Percentiles rank a stretch among this genome's conserved stretches.
Conservation (phyloP, 1,139 yeast genomes). For the Hemisphaericaspora subhashii region DNA sequence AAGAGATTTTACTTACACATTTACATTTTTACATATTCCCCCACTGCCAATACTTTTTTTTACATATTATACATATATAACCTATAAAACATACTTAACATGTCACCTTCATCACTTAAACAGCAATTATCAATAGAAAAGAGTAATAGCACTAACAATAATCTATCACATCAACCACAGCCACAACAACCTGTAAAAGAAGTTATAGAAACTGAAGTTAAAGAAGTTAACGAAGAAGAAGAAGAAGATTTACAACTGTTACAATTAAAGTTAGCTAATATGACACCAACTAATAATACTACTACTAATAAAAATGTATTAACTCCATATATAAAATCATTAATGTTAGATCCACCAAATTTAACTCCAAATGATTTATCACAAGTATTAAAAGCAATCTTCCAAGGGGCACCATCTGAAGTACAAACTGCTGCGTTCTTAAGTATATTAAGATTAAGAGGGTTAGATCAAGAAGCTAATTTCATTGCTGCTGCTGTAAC, state of each 20-base stretch:
- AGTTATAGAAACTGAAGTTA: too few species aligned
- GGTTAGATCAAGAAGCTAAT: slow-evolving; percentile 79
- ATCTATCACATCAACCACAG: too few species aligned
- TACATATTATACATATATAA: too few species aligned
- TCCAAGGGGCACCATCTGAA: slow-evolving; percentile 61
- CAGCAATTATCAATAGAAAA: too few species aligned
- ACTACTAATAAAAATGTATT: slow-evolving; percentile 31
- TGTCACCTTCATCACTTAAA: too few species aligned
- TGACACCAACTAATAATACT: slow-evolving; percentile 1
- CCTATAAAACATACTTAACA: too few species aligned
- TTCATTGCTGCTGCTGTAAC: slow-evolving; percentile 84
- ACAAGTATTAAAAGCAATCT: slow-evolving; percentile 58
- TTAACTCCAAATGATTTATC: slow-evolving; percentile 62
- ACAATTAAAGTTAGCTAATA: slow-evolving; percentile 2
- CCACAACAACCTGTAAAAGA: too few species aligned
- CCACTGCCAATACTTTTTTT: too few species aligned
- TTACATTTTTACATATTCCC: too few species aligned
- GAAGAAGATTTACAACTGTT: slow-evolving; percentile 3
- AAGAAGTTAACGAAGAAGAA: too few species aligned
- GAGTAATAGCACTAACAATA: too few species aligned
- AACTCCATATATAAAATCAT: slow-evolving; percentile 64
- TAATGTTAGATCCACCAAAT: slow-evolving; percentile 57
- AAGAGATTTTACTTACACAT: too few species aligned
- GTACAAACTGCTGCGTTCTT: slow-evolving; percentile 78
- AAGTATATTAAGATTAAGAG: slow-evolving; percentile 69